Evolutionary conservation across 2,329 filamentous ascomycete species (phyloP).

Genomic region (Apiospora kogelbergensis): DNA sequence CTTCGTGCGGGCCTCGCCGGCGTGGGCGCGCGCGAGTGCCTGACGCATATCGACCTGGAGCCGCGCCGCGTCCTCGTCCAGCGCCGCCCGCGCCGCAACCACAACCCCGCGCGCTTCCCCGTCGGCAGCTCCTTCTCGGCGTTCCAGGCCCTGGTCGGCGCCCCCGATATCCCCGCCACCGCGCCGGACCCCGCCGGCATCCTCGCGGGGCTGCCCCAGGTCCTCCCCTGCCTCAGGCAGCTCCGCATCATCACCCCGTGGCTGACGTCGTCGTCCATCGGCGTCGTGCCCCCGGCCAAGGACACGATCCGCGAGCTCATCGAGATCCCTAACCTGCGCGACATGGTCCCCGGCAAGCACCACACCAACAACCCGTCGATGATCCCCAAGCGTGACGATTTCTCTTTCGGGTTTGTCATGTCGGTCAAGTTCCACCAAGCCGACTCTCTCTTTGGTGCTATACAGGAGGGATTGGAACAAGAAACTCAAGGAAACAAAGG

Average conservation of each 20-base stretch:
- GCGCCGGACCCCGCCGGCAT: not conserved
- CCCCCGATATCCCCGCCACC: not conserved
- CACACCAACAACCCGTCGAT: not conserved
- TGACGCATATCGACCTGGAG: not conserved
- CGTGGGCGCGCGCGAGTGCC: not conserved
- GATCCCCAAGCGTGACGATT: not conserved
- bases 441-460: no score
- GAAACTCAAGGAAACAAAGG: not conserved
- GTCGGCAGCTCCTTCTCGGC: not conserved
- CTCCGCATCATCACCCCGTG: not conserved
- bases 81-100: not conserved
- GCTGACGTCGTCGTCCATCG: not conserved
- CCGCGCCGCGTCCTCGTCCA: not conserved
- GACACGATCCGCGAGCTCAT: not conserved
- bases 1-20: not conserved
- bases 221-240: not conserved
- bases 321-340: not conserved
- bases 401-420: not conserved
- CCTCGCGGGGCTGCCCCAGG: not conserved
- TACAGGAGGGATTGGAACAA: not conserved
- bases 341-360: not conserved
- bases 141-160: not conserved
- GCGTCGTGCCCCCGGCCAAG: slow-evolving; percentile 18
- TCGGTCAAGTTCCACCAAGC: not conserved
- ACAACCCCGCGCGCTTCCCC: no score